phyloP scores from a whole-genome alignment of 805 yeast species.

The Starmerella davenportii region DNA sequence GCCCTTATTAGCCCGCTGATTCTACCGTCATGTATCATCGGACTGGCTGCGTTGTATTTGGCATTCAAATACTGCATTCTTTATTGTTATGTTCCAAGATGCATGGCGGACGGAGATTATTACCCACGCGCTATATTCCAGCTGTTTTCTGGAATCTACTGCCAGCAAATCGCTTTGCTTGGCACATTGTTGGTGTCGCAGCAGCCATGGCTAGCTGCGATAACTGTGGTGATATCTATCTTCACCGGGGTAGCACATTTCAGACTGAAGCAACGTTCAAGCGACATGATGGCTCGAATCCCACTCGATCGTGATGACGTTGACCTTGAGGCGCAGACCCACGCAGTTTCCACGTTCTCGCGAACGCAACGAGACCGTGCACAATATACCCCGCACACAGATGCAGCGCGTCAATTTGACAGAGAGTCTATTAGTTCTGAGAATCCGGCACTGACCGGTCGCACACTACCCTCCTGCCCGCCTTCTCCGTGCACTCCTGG shows the following conservation, averaged over 20 bases:
- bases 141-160: conserved; percentile 63
- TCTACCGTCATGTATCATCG: conserved; percentile 37
- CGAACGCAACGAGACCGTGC: background rate
- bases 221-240: conserved; percentile 35
- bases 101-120: conserved; percentile 34
- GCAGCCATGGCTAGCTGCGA: conserved; percentile 32
- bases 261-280: conserved; percentile 30
- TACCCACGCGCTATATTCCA: conserved; percentile 65
- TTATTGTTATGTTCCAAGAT: conserved; percentile 26
- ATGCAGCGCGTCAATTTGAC: too few relatives aligned
- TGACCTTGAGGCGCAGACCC: background rate
- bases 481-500: background rate
- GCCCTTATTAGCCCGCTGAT: conserved; percentile 67
- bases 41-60: conserved; percentile 38
- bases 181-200: conserved; percentile 55
- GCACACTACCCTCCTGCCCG: background rate
- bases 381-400: too few relatives aligned
- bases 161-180: conserved; percentile 56
- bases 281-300: conserved; percentile 23
- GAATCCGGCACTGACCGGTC: background rate
- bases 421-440: too few relatives aligned
- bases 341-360: background rate
- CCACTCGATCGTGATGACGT: conserved; percentile 22
- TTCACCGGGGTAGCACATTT: conserved; percentile 42
- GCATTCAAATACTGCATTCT: conserved; percentile 58